These are phyloP conservation scores for Botrytis paeoniae DNA, from an alignment of 2,329 filamentous ascomycete species.

Conservation along the genomic window DNA sequence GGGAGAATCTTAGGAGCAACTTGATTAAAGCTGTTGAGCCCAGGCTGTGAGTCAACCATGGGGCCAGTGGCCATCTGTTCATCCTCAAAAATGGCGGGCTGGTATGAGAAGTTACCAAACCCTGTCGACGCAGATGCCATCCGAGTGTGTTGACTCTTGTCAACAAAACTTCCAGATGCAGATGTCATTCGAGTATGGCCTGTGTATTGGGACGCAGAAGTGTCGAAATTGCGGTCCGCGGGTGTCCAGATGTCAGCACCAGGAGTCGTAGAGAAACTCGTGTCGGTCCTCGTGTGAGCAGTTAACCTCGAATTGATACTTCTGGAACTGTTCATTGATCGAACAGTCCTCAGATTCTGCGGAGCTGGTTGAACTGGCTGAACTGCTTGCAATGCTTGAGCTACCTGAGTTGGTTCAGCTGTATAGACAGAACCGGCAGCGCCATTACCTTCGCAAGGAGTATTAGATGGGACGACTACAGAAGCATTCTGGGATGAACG, in stretches of 20 bases:
- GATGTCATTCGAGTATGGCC: neutral
- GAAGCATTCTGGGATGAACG: neutral
- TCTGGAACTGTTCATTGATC: neutral
- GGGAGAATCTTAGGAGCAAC: neutral
- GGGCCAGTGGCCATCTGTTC: neutral
- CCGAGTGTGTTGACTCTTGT: neutral
- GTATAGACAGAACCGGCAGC: neutral
- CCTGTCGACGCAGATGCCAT: neutral
- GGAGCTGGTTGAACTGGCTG: neutral
- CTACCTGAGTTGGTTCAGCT: neutral
- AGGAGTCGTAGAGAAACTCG: neutral
- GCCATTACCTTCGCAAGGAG: neutral
- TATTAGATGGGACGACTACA: too few species aligned
- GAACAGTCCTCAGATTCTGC: neutral
- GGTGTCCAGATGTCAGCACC: neutral
- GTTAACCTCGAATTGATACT: neutral
- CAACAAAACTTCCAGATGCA: neutral
- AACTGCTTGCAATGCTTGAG: neutral
- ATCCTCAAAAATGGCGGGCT: neutral
- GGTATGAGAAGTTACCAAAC: neutral
- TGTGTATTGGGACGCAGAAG: neutral
- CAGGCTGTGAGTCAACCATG: neutral
- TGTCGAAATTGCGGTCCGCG: neutral
- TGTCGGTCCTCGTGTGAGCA: neutral
- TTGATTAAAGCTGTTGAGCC: neutral